Evolutionary conservation across 192 early-diverging fungal species (phyloP).

Genomic region (Podila clonocystis): DNA sequence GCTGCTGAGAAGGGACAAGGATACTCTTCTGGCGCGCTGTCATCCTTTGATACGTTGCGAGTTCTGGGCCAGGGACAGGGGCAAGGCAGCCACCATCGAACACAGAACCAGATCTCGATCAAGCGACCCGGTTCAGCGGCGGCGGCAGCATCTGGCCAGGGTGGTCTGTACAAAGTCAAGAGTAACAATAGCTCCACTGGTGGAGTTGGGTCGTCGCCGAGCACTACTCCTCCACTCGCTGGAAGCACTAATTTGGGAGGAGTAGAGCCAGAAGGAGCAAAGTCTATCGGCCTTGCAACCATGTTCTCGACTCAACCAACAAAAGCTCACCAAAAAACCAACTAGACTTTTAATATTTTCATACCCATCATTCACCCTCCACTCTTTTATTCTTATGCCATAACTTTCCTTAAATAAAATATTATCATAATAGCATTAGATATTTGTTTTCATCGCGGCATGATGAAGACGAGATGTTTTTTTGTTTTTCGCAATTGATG

Average conservation of each 20-base stretch:
- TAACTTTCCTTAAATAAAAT: too few species aligned
- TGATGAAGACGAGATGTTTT: too few species aligned
- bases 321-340: background rate
- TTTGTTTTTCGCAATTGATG: too few species aligned
- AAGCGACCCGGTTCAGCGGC: slow-evolving; percentile 11
- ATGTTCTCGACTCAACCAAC: background rate
- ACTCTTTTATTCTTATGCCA: too few species aligned
- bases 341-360: background rate
- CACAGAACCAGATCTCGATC: slow-evolving; percentile 9
- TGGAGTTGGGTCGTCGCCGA: background rate
- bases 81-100: background rate
- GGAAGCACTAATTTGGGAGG: too few species aligned
- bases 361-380: too few species aligned
- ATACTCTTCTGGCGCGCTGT: too few species aligned
- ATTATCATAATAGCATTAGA: too few species aligned
- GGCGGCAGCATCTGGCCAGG: background rate
- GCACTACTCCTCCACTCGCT: background rate
- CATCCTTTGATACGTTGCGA: too few species aligned
- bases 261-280: background rate
- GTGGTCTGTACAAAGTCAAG: background rate
- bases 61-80: background rate
- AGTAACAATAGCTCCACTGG: background rate
- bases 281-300: background rate
- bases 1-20: background rate
- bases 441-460: too few species aligned